phyloP scores from a whole-genome alignment of 2,329 filamentous ascomycete genomes.

The Nothopassalora personata region DNA sequence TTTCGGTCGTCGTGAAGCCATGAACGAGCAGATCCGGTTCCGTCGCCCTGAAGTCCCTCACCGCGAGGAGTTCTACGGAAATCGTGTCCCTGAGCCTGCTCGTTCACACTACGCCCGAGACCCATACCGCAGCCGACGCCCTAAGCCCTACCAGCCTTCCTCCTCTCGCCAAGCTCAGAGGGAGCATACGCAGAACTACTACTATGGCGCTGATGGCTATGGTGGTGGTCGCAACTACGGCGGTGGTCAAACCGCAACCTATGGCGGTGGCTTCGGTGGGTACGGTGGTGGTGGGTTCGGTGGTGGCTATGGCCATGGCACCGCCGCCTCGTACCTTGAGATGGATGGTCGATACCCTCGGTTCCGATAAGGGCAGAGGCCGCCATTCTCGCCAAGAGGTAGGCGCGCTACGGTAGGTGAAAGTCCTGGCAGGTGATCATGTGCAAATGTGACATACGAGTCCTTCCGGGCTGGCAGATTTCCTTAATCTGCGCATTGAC shows the following conservation, averaged over 20 bases:
- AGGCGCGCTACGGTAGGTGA: neutral
- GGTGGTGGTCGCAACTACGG: neutral
- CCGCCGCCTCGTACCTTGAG: neutral
- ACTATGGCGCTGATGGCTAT: neutral
- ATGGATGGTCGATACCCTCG: neutral
- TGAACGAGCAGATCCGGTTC: neutral
- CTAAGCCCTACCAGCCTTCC: neutral
- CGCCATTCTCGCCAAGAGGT: no score
- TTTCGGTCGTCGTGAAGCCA: neutral
- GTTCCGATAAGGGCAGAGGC: neutral
- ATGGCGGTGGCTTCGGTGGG: neutral
- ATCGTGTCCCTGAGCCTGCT: neutral
- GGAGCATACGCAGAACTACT: neutral
- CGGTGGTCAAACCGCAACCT: neutral
- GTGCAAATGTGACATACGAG: neutral
- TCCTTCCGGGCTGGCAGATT: neutral
- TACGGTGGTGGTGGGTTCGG: neutral
- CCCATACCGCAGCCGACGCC: neutral
- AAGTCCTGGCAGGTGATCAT: neutral
- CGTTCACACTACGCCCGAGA: neutral
- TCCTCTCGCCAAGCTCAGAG: neutral
- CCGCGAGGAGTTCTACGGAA: neutral
- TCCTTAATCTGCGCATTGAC: neutral
- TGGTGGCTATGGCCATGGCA: neutral
- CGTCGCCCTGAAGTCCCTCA: neutral